These are phyloP conservation scores for Brassica cretica DNA, from an alignment of 345 rosid species.

Conservation along the genomic window DNA sequence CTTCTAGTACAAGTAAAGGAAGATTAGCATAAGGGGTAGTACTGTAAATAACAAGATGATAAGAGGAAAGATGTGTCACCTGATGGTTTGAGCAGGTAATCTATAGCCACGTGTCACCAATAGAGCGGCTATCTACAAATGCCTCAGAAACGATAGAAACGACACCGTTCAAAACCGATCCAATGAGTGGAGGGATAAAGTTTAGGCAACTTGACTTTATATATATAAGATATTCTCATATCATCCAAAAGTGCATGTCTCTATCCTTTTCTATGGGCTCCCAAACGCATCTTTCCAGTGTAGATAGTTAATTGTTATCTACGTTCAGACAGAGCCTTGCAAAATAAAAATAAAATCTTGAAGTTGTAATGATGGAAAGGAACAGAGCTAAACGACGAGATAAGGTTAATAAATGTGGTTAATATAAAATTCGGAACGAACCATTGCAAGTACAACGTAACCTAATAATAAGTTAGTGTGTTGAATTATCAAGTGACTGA, in stretches of 20 bases:
- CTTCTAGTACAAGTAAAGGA: constrained; percentile 36
- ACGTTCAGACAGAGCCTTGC: constrained; percentile 18
- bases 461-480: background rate
- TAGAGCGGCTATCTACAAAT: constrained; percentile 20
- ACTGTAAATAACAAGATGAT: constrained; percentile 18
- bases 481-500: background rate
- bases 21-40: constrained; percentile 14
- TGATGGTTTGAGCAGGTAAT: background rate
- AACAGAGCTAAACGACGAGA: constrained; percentile 4
- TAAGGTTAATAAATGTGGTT: background rate
- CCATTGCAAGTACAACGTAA: background rate
- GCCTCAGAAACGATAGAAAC: constrained; percentile 29
- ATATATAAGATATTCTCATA: background rate
- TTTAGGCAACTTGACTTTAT: constrained; percentile 24
- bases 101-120: constrained; percentile 26
- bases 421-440: background rate
- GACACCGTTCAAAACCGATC: constrained; percentile 29
- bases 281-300: constrained; percentile 27
- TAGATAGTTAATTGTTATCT: constrained; percentile 22
- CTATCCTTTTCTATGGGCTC: constrained; percentile 34
- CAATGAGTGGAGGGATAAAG: constrained; percentile 23
- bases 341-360: background rate
- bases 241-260: constrained; percentile 31
- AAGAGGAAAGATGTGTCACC: constrained; percentile 12
- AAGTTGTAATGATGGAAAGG: background rate